Evolutionary conservation across 2,329 filamentous ascomycete genomes (phyloP).

Genomic region (Ramularia endophylla): DNA sequence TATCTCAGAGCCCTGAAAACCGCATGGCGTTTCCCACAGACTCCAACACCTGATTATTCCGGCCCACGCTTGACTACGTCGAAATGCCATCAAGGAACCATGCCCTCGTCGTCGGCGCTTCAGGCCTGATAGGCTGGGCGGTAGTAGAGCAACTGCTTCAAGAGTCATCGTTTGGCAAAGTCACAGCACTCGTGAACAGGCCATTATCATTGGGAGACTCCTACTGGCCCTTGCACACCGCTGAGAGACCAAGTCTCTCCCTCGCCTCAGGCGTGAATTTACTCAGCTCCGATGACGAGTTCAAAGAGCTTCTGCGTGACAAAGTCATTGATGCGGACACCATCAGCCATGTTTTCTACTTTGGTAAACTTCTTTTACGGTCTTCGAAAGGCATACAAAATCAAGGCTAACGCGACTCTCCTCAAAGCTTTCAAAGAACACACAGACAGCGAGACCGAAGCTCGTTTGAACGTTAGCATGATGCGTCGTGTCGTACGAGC

Average conservation of each 20-base stretch:
- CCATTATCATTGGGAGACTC: slow-evolving; percentile 29
- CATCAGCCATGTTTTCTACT: slow-evolving; percentile 42
- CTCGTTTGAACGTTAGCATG: slow-evolving; percentile 34
- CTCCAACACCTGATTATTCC: not conserved
- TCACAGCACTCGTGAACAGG: slow-evolving; percentile 46
- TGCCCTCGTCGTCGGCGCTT: slow-evolving; percentile 37
- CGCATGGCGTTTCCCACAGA: too few relatives aligned
- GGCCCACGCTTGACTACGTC: too few relatives aligned
- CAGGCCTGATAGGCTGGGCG: slow-evolving; percentile 47
- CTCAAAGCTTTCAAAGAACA: slow-evolving; percentile 38
- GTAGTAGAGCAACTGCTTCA: slow-evolving; percentile 44
- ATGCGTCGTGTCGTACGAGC: slow-evolving; percentile 36
- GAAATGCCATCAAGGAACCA: slow-evolving; percentile 10
- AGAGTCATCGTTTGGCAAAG: slow-evolving; percentile 39
- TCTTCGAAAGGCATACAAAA: too few relatives aligned
- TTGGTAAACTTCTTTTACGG: slow-evolving; percentile 17
- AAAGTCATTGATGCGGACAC: slow-evolving; percentile 32
- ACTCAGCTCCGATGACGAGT: slow-evolving; percentile 30
- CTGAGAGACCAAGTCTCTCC: slow-evolving; percentile 27
- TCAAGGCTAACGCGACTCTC: slow-evolving; percentile 2
- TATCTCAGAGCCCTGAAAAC: too few relatives aligned
- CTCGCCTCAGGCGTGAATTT: slow-evolving; percentile 41
- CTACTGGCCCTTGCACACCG: slow-evolving; percentile 33
- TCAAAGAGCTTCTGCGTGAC: slow-evolving; percentile 32
- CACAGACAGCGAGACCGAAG: slow-evolving; percentile 32